phyloP scores from a whole-genome alignment of 306 rosid genomes.

The Luffa acutangula region DNA sequence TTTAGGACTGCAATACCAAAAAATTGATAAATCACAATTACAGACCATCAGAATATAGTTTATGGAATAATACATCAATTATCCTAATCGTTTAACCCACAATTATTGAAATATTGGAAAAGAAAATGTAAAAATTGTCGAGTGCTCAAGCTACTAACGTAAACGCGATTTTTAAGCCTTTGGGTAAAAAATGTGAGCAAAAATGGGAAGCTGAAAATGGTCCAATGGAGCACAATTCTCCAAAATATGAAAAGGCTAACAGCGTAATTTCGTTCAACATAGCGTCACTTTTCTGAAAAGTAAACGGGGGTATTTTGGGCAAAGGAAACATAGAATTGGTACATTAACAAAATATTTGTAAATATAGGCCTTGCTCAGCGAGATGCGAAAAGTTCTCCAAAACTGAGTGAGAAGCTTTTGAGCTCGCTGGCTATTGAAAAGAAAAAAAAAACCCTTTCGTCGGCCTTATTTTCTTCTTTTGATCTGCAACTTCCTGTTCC shows the following conservation, averaged over 20 bases:
- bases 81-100: too few species aligned
- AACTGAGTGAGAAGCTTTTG: slow-evolving; percentile 6
- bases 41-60: too few species aligned
- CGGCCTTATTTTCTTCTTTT: neutral
- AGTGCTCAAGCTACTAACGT: neutral
- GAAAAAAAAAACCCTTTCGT: neutral
- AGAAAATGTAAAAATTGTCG: neutral
- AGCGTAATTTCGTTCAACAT: neutral
- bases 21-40: too few species aligned
- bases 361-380: neutral
- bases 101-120: too few species aligned
- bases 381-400: neutral
- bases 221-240: neutral
- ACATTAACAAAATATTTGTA: neutral
- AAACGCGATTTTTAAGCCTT: neutral
- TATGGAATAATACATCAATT: too few species aligned
- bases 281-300: neutral
- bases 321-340: neutral
- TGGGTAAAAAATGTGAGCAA: neutral
- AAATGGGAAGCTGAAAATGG: neutral
- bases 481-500: slow-evolving; percentile 3
- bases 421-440: slow-evolving; percentile 3
- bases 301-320: slow-evolving; percentile 1
- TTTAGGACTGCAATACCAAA: too few species aligned
- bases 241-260: neutral